These are phyloP conservation scores for Leccinellum albellum DNA, from an alignment of 768 basidiomycete species.

Conservation along the genomic window DNA sequence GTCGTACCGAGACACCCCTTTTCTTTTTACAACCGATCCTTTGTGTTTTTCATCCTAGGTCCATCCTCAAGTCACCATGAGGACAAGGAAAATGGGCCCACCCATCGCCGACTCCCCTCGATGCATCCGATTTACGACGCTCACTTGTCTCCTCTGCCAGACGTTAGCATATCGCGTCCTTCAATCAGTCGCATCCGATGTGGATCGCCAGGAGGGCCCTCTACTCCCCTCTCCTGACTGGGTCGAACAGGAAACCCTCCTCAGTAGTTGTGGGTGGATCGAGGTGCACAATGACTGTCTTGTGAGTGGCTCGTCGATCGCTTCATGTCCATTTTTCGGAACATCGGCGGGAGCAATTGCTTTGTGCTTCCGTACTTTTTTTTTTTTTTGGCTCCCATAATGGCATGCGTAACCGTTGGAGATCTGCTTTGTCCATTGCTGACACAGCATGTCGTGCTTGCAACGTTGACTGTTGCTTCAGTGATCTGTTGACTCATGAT, in stretches of 20 bases:
- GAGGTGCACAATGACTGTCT: conserved; percentile 63
- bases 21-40: conserved; percentile 4
- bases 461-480: neutral
- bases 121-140: conserved; percentile 55
- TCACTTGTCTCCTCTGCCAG: conserved; percentile 70
- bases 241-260: conserved; percentile 70
- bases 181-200: conserved; percentile 53
- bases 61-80: conserved; percentile 68
- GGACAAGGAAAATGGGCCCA: conserved; percentile 49
- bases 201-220: conserved; percentile 59
- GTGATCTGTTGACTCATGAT: conserved; percentile 16
- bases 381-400: neutral
- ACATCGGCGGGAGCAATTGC: neutral
- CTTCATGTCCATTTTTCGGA: neutral
- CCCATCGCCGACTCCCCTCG: conserved; percentile 43
- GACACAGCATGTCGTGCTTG: conserved; percentile 7
- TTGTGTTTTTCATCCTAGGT: conserved; percentile 36
- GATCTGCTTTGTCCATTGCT: conserved; percentile 4
- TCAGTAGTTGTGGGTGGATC: conserved; percentile 68
- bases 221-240: conserved; percentile 71
- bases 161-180: conserved; percentile 64
- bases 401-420: neutral
- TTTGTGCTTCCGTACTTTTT: conserved; percentile 1
- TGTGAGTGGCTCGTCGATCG: conserved; percentile 45
- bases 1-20: conserved; percentile 23